A percentile compares a stretch with the other conserved stretches of the same genome.
These are phyloP conservation scores for Pichia sp. DNA, from an alignment of 1,139 yeast species.

Conservation along the genomic window DNA sequence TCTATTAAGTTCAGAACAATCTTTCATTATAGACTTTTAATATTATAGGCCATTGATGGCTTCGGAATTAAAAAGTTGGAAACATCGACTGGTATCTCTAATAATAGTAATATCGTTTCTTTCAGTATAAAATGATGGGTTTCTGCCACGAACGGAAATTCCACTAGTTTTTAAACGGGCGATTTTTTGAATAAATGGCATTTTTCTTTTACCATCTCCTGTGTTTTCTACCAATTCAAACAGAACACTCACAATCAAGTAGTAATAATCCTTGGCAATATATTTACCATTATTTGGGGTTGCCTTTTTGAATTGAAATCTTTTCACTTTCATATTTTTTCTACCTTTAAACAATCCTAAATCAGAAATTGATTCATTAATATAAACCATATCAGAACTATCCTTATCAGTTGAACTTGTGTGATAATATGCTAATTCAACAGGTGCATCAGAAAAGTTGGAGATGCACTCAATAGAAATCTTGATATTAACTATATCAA, in stretches of 20 bases:
- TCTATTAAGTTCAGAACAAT: neutral
- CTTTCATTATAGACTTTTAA: neutral
- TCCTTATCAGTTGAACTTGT: neutral
- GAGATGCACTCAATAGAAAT: conserved; percentile 15
- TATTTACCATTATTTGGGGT: conserved; percentile 61
- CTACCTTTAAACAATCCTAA: conserved; percentile 6
- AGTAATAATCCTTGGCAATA: conserved; percentile 48
- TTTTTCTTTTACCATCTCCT: conserved; percentile 1
- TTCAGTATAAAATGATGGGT: conserved; percentile 57
- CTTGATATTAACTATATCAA: conserved; percentile 10
- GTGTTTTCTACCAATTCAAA: conserved; percentile 31
- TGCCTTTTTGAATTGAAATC: conserved; percentile 49
- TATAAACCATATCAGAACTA: neutral
- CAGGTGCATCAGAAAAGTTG: conserved; percentile 15
- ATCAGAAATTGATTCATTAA: neutral
- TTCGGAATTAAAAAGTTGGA: neutral
- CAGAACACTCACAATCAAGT: conserved; percentile 34
- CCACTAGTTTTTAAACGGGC: conserved; percentile 35
- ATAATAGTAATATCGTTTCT: conserved; percentile 40
- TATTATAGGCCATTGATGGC: neutral
- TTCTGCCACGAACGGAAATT: conserved; percentile 59
- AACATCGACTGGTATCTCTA: conserved; percentile 11
- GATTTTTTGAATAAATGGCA: conserved; percentile 1
- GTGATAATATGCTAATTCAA: conserved; percentile 3
- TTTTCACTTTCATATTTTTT: conserved; percentile 12